Percentiles rank a stretch among this genome's conserved stretches.
phyloP scores from a whole-genome alignment of 164 flowering plant species.

The Dillenia suffruticosa region DNA sequence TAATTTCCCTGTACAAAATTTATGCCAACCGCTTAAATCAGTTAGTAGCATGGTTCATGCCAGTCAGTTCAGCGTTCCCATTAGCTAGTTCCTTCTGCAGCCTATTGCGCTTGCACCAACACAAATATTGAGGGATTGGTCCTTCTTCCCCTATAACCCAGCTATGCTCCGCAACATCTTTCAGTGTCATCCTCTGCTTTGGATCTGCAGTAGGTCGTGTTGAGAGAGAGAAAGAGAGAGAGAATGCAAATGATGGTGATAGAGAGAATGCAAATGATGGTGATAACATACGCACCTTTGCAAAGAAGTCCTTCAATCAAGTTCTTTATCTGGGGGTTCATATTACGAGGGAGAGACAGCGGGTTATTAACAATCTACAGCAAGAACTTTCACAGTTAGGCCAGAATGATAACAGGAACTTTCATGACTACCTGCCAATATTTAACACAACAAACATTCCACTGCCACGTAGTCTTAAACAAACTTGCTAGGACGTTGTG shows the following conservation, averaged over 20 bases:
- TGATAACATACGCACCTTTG: slow-evolving; percentile 54
- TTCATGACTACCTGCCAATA: too few relatives aligned
- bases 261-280: not conserved
- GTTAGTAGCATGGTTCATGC: too few relatives aligned
- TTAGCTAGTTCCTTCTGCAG: slow-evolving; percentile 11
- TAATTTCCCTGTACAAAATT: too few relatives aligned
- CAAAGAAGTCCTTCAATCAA: slow-evolving; percentile 77
- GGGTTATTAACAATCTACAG: slow-evolving; percentile 76
- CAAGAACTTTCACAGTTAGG: not conserved
- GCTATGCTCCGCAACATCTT: slow-evolving; percentile 51
- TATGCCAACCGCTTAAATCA: too few relatives aligned
- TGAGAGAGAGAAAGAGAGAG: not conserved
- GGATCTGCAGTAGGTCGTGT: slow-evolving; percentile 52
- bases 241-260: not conserved
- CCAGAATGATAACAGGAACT: too few relatives aligned
- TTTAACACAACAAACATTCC: too few relatives aligned
- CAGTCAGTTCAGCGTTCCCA: not conserved
- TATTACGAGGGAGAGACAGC: slow-evolving; percentile 44
- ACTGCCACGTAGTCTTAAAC: too few relatives aligned
- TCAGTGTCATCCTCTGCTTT: slow-evolving; percentile 48
- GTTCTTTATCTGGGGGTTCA: slow-evolving; percentile 54
- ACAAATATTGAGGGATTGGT: slow-evolving; percentile 58
- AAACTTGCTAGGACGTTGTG: too few relatives aligned
- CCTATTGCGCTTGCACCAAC: slow-evolving; percentile 68
- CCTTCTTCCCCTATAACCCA: slow-evolving; percentile 82